Base-by-base conservation (phyloP, 1,139 yeast species). In the Suzukiozyma palmioleophila region DNA sequence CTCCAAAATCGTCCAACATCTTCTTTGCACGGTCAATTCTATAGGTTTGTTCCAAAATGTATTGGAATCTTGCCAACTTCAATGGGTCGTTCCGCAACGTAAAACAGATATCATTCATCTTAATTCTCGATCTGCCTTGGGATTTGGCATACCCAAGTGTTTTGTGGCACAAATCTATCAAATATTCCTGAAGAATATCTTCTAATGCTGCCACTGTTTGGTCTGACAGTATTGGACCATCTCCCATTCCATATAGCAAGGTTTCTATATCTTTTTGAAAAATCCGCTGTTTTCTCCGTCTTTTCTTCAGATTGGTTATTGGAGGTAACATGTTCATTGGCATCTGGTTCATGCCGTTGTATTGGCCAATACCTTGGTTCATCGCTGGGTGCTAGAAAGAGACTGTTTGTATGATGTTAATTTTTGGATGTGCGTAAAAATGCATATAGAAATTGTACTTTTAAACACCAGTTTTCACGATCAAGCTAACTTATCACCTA, bases 81-180 rank as follows among this genome's bases (percentile, higher is more conserved):
- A 80, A 73, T 1, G 94, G 86, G 52, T 90, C 97, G 48, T 82
- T 78, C 34, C 96, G 69, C 42, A 90, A 65, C 0, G 88, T 94
- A 64, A 88, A 88, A 50, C 84, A 86, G 63, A 90, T 80, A 57
- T 90, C 97, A 45, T 88, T 96, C 39, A 89, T 82, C 53, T 84
- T 84, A 46, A 90, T 79, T 58, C 94, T 81, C 39, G 77, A 77
- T 36, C 95, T 71, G 34, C 82, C 81, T 14, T 62, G 64, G 12
- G 57, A 47, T 35, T 50, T 49, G 11, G 66, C 64, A 40, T 53
- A 57, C 8, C 47, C 42, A 8, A 54, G 46, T 10, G 57, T 46
- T 38, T 56, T 53, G 21, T 51, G 52, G 14, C 62, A 52, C 5
- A 88, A 69, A 52, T 84, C 90, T 4, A 81, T 75, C 35, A 90